A percentile compares a stretch with the other conserved stretches of the same genome.
Conservation (phyloP, 2,329 filamentous ascomycete genomes). For the Colletotrichum sp. region DNA sequence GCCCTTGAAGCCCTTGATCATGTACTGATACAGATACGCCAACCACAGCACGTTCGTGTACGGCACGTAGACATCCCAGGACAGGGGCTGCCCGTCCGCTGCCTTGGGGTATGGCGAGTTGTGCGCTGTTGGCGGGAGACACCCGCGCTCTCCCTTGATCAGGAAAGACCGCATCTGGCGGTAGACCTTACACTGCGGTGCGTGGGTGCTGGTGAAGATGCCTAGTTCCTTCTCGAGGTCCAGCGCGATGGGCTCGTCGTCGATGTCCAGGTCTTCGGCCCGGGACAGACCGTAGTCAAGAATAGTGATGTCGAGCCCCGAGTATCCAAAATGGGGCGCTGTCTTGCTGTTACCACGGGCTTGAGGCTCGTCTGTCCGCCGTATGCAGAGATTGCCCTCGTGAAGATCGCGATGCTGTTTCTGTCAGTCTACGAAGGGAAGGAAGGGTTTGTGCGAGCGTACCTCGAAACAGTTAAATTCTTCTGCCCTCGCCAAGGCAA, state of each 20-base stretch:
- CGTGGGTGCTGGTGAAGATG: slow-evolving; percentile 66
- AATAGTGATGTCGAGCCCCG: slow-evolving; percentile 67
- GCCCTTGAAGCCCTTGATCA: slow-evolving; percentile 52
- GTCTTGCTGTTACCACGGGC: slow-evolving; percentile 33
- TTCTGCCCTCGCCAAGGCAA: slow-evolving; percentile 66
- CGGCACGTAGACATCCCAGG: slow-evolving; percentile 60
- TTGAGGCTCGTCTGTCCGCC: slow-evolving; percentile 41
- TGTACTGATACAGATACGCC: slow-evolving; percentile 64
- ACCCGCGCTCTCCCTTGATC: slow-evolving; percentile 54
- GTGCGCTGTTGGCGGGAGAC: slow-evolving; percentile 53
- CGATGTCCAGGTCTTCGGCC: slow-evolving; percentile 47
- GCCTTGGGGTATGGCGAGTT: slow-evolving; percentile 43
- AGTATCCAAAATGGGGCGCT: slow-evolving; percentile 57
- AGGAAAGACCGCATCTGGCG: slow-evolving; percentile 66
- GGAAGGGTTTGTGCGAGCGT: not conserved
- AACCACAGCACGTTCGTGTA: slow-evolving; percentile 73
- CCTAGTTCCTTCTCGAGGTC: slow-evolving; percentile 66
- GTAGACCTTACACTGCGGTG: slow-evolving; percentile 65
- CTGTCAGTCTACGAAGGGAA: not conserved
- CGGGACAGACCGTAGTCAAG: slow-evolving; percentile 70
- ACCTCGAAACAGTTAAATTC: slow-evolving; percentile 66
- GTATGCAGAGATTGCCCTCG: slow-evolving; percentile 68
- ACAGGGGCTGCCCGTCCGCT: slow-evolving; percentile 48
- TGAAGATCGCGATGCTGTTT: slow-evolving; percentile 67
- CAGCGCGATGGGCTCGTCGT: slow-evolving; percentile 50